A percentile compares a stretch with the other conserved stretches of the same genome.
Evolutionary conservation across 2,329 filamentous ascomycete genomes (phyloP).

Genomic region (Penicillium sp.): DNA sequence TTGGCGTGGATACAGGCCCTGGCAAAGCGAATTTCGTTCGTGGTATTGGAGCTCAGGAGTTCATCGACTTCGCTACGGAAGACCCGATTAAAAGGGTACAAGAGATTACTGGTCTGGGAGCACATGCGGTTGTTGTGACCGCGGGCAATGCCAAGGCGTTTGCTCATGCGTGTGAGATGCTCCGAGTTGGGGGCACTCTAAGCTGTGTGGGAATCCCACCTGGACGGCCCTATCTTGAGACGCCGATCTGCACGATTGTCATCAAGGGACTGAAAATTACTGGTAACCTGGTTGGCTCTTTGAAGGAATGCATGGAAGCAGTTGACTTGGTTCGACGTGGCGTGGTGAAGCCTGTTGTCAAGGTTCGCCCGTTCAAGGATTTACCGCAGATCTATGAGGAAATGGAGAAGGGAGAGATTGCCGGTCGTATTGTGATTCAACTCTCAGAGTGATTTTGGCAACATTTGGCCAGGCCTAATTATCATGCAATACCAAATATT

Average conservation of each 20-base stretch:
- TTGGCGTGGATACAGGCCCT: slow-evolving; percentile 43
- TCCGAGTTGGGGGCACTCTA: slow-evolving; percentile 45
- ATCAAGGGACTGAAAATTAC: slow-evolving; percentile 47
- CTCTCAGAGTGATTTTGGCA: slow-evolving; percentile 27
- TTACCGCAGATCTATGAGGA: slow-evolving; percentile 46
- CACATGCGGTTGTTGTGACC: slow-evolving; percentile 45
- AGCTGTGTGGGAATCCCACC: slow-evolving; percentile 48
- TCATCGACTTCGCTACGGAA: slow-evolving; percentile 42
- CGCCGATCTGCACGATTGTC: slow-evolving; percentile 45
- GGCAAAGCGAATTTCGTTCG: slow-evolving; percentile 42
- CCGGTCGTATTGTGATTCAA: slow-evolving; percentile 45
- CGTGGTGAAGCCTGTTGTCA: slow-evolving; percentile 43
- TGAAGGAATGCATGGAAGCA: slow-evolving; percentile 49
- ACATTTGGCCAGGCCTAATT: background rate
- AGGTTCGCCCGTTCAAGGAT: slow-evolving; percentile 44
- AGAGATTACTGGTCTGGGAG: slow-evolving; percentile 40
- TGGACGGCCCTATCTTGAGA: slow-evolving; percentile 40
- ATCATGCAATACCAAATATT: background rate
- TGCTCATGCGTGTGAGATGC: slow-evolving; percentile 45
- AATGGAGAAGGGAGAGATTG: slow-evolving; percentile 46
- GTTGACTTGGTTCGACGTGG: slow-evolving; percentile 45
- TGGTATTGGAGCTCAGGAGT: slow-evolving; percentile 41
- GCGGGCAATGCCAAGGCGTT: slow-evolving; percentile 45
- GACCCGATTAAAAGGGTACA: slow-evolving; percentile 37
- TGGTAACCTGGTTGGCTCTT: slow-evolving; percentile 46